These are phyloP conservation scores for Pythium rhizo-oryzae DNA, from an alignment of 352 stramenopile genomes.

Conservation along the genomic window DNA sequence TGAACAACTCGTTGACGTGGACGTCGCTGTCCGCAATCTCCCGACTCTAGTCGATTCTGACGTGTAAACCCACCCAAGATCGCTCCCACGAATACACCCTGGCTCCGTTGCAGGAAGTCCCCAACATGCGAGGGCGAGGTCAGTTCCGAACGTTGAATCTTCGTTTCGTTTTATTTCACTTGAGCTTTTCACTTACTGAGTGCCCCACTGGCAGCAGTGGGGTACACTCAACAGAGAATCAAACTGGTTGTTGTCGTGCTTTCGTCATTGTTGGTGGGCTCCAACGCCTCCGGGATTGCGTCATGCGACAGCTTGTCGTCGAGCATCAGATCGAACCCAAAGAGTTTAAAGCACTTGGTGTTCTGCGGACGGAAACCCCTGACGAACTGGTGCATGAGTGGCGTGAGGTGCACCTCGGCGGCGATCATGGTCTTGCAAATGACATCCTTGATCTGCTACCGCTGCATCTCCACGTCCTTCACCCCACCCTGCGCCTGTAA, in stretches of 20 bases:
- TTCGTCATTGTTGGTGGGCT: not conserved
- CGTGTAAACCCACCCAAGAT: no score
- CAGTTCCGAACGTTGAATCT: no score
- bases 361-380: conserved; percentile 35
- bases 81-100: no score
- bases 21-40: no score
- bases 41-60: no score
- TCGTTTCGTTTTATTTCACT: no score
- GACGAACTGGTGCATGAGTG: conserved; percentile 58
- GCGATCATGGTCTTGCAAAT: conserved; percentile 78
- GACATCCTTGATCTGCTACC: conserved; percentile 50
- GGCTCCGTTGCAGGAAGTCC: no score
- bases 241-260: not conserved
- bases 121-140: no score
- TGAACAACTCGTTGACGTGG: no score
- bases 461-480: conserved; percentile 36
- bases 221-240: no score
- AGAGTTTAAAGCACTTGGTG: conserved; percentile 68
- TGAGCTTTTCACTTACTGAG: no score
- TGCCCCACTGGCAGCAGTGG: no score
- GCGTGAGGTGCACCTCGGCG: conserved; percentile 62
- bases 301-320: conserved; percentile 42
- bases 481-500: conserved; percentile 40
- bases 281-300: conserved; percentile 28
- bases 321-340: conserved; percentile 80